Conservation (phyloP, 2,329 filamentous ascomycete species). For the Pseudogymnoascus sp. region DNA sequence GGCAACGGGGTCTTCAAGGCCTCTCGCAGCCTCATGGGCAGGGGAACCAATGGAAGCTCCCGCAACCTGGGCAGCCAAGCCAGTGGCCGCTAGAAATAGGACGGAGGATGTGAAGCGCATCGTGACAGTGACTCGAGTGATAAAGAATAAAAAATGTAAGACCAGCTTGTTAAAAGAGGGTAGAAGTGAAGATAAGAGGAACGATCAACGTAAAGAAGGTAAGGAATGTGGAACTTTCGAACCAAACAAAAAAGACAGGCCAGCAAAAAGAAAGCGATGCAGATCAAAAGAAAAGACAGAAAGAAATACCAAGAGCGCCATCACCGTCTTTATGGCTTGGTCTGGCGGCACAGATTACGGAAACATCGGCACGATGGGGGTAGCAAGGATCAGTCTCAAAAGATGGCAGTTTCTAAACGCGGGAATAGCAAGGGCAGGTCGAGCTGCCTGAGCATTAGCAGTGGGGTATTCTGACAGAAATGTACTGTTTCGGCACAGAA, state of each 20-base stretch:
- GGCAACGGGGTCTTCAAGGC: background rate
- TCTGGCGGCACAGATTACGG: background rate
- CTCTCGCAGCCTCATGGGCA: background rate
- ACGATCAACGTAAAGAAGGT: constrained; percentile 9
- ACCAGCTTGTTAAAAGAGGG: constrained; percentile 3
- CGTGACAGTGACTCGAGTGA: background rate
- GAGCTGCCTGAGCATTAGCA: background rate
- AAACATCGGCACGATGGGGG: constrained; percentile 2
- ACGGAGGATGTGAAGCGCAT: constrained; percentile 4
- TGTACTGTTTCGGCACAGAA: background rate
- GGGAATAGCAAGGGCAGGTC: background rate
- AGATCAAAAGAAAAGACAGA: background rate
- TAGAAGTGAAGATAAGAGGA: constrained; percentile 2
- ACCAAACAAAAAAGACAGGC: constrained; percentile 3
- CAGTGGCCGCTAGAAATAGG: background rate
- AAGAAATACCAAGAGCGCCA: constrained; percentile 9
- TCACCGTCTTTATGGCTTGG: constrained; percentile 1
- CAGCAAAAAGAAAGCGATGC: background rate
- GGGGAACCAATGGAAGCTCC: constrained; percentile 5
- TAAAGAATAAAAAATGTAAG: background rate
- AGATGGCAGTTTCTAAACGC: constrained; percentile 4
- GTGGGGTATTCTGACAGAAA: constrained; percentile 3
- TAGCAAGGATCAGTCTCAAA: constrained; percentile 7
- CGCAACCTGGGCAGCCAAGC: constrained; percentile 1
- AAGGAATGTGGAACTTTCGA: constrained; percentile 6